Evolutionary conservation across 208 protist genomes (phyloP).

Genomic region (Leptomonas pyrrhocoris): DNA sequence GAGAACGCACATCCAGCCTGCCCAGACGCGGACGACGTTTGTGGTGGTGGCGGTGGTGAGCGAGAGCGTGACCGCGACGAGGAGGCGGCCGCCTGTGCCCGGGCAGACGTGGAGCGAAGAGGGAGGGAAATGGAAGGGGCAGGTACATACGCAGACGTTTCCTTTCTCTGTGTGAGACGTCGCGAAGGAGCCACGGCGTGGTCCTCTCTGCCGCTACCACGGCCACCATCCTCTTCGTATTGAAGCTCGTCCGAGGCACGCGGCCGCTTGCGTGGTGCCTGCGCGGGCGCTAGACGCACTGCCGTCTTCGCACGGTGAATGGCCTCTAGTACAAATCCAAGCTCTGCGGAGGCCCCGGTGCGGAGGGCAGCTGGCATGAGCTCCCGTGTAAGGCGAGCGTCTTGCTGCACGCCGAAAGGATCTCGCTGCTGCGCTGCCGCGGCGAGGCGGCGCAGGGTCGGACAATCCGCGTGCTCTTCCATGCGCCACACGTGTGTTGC

Average conservation of each 20-base stretch:
- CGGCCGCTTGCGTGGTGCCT: too few species aligned
- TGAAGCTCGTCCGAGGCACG: too few species aligned
- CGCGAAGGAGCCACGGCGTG: too few species aligned
- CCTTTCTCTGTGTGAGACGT: too few species aligned
- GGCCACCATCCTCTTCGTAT: too few species aligned
- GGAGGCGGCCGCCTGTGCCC: conserved; percentile 14
- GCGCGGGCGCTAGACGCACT: not conserved
- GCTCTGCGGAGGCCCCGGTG: not conserved
- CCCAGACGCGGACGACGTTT: not conserved
- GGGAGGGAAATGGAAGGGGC: not conserved
- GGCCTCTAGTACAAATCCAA: not conserved
- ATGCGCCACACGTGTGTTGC: conserved; percentile 5
- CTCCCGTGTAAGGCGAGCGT: not conserved
- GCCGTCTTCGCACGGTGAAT: not conserved
- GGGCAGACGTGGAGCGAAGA: conserved; percentile 15
- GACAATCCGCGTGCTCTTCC: not conserved
- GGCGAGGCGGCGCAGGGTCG: conserved; percentile 15
- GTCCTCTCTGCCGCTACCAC: too few species aligned
- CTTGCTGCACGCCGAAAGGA: not conserved
- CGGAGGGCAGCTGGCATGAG: not conserved
- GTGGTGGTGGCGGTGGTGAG: conserved; percentile 13
- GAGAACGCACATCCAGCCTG: not conserved
- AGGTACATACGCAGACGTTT: not conserved
- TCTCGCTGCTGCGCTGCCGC: not conserved
- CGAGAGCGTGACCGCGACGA: conserved; percentile 13